Evolutionary conservation across 495 filamentous ascomycete species (phyloP).

Genomic region (Lepidopterella palustris): DNA sequence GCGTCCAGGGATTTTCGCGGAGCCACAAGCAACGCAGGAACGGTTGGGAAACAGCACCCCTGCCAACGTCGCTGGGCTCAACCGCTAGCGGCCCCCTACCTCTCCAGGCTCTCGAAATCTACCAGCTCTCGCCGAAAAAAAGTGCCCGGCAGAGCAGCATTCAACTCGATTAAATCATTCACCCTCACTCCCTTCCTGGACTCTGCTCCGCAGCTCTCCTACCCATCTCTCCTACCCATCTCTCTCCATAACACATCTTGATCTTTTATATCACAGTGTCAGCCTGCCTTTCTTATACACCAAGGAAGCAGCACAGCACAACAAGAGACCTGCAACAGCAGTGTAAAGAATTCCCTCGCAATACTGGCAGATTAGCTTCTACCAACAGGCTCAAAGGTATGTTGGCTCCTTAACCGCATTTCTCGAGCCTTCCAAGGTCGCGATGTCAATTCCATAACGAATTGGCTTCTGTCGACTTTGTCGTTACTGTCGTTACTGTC

Average conservation of each 20-base stretch:
- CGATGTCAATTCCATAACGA: too few relatives aligned
- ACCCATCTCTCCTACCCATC: not conserved
- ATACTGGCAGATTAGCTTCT: slow-evolving; percentile 26
- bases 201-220: not conserved
- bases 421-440: not conserved
- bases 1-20: too few relatives aligned
- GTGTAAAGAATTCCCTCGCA: slow-evolving; percentile 17
- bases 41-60: too few relatives aligned
- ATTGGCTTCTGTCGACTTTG: too few relatives aligned
- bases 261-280: not conserved
- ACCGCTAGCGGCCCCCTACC: too few relatives aligned
- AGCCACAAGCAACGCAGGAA: too few relatives aligned
- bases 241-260: not conserved
- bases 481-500: too few relatives aligned
- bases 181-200: not conserved
- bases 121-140: too few relatives aligned
- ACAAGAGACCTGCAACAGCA: slow-evolving; percentile 25
- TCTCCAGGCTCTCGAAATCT: too few relatives aligned
- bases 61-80: too few relatives aligned
- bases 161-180: slow-evolving; percentile 1
- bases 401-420: not conserved
- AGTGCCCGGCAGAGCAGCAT: too few relatives aligned
- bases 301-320: not conserved
- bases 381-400: slow-evolving; percentile 4
- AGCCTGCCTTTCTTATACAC: slow-evolving; percentile 1